Evolutionary conservation across 306 rosid species (phyloP).

Genomic region (Oemleria cerasiformis): DNA sequence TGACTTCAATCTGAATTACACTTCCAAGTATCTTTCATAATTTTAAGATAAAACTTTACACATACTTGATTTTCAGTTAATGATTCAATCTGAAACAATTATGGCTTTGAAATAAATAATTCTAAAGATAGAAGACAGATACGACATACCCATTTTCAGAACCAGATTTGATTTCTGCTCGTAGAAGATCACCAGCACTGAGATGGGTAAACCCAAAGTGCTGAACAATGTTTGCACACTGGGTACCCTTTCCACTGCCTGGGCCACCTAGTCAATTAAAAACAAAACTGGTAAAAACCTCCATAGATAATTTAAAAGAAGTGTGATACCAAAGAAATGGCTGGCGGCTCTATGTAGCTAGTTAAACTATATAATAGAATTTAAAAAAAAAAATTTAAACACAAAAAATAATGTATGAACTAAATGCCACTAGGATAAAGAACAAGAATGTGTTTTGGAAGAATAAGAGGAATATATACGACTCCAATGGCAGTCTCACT

Average conservation of each 20-base stretch:
- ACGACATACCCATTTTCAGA: constrained; percentile 86
- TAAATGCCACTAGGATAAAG: not conserved
- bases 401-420: not conserved
- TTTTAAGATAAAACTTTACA: not conserved
- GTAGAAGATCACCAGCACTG: constrained; percentile 99
- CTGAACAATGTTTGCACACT: constrained; percentile 75
- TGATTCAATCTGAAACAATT: not conserved
- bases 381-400: not conserved
- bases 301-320: not conserved
- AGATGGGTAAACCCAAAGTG: constrained; percentile 85
- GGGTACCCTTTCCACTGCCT: constrained; percentile 98
- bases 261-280: constrained; percentile 76
- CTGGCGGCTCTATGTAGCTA: not conserved
- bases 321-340: not conserved
- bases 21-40: not conserved
- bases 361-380: not conserved
- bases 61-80: not conserved
- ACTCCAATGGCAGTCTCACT: not conserved
- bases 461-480: not conserved
- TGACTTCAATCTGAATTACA: constrained; percentile 2
- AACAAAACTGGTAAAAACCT: constrained; percentile 30
- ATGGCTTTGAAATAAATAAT: not conserved
- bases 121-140: constrained; percentile 5
- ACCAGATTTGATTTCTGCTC: constrained; percentile 93
- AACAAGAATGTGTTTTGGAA: not conserved